These are phyloP conservation scores for Phytophthora ohioensis DNA, from an alignment of 352 stramenopile species.

Conservation along the genomic window DNA sequence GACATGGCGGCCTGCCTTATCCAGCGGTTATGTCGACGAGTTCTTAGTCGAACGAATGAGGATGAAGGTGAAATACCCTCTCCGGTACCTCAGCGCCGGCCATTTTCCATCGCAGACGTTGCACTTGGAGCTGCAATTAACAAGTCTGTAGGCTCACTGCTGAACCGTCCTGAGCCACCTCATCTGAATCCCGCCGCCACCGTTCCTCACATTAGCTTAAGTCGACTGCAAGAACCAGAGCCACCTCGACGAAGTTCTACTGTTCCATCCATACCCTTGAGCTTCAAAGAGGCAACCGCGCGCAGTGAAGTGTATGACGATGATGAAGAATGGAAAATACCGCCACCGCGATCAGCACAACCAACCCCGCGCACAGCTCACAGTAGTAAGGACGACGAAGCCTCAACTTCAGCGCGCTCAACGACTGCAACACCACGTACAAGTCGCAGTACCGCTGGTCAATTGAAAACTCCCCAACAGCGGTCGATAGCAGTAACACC, in stretches of 20 bases:
- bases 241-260: constrained; percentile 26
- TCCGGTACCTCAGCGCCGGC: constrained; percentile 1
- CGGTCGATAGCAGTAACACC: constrained; percentile 3
- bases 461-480: not conserved
- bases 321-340: constrained; percentile 22
- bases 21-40: constrained; percentile 46
- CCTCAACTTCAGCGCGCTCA: not conserved
- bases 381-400: not conserved
- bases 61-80: not conserved
- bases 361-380: constrained; percentile 6
- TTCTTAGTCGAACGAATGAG: not conserved
- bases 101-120: constrained; percentile 24
- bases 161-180: constrained; percentile 6
- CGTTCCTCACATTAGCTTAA: constrained; percentile 23
- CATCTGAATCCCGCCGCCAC: constrained; percentile 21
- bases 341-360: not conserved
- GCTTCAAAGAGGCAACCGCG: not conserved
- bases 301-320: constrained; percentile 20
- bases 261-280: constrained; percentile 20
- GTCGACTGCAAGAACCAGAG: constrained; percentile 11
- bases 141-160: constrained; percentile 9
- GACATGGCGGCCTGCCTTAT: constrained; percentile 53
- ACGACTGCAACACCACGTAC: constrained; percentile 2
- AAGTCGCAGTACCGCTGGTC: not conserved
- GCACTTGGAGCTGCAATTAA: constrained; percentile 17